Conservation (phyloP, 2,329 filamentous ascomycete species). For the Aspergillus glaucus region DNA sequence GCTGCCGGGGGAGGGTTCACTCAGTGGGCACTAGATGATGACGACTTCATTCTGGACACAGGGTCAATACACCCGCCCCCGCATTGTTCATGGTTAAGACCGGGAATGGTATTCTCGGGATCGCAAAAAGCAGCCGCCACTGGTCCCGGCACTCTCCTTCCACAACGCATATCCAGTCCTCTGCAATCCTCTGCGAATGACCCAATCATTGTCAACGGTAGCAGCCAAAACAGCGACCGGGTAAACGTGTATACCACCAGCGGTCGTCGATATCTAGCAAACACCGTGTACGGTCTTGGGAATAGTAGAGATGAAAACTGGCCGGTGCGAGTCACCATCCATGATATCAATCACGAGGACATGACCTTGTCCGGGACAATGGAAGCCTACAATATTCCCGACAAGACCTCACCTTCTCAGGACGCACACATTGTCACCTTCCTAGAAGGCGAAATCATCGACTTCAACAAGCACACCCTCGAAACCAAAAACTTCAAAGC, state of each 20-base stretch:
- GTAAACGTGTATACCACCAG: constrained; percentile 33
- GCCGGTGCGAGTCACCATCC: constrained; percentile 62
- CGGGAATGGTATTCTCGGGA: constrained; percentile 56
- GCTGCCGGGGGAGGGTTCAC: constrained; percentile 50
- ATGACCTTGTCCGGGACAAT: constrained; percentile 63
- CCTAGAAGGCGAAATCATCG: constrained; percentile 63
- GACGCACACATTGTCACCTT: constrained; percentile 56
- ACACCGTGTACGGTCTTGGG: constrained; percentile 17
- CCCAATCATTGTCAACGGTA: constrained; percentile 30
- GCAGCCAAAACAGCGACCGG: constrained; percentile 20
- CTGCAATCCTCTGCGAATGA: constrained; percentile 19
- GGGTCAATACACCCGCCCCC: constrained; percentile 45
- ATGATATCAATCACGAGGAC: constrained; percentile 53
- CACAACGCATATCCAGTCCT: constrained; percentile 22
- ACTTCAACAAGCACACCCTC: constrained; percentile 49
- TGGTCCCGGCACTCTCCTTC: constrained; percentile 21
- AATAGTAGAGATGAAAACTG: constrained; percentile 50
- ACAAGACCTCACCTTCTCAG: constrained; percentile 39
- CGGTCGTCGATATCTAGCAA: constrained; percentile 32
- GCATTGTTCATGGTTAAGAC: constrained; percentile 56
- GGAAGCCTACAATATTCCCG: constrained; percentile 63
- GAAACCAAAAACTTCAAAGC: constrained; percentile 45
- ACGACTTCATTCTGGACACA: constrained; percentile 56
- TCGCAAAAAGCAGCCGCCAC: constrained; percentile 52
- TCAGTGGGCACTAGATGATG: constrained; percentile 43